phyloP scores from a whole-genome alignment of 805 yeast genomes.

The Metschnikowia gruessii region DNA sequence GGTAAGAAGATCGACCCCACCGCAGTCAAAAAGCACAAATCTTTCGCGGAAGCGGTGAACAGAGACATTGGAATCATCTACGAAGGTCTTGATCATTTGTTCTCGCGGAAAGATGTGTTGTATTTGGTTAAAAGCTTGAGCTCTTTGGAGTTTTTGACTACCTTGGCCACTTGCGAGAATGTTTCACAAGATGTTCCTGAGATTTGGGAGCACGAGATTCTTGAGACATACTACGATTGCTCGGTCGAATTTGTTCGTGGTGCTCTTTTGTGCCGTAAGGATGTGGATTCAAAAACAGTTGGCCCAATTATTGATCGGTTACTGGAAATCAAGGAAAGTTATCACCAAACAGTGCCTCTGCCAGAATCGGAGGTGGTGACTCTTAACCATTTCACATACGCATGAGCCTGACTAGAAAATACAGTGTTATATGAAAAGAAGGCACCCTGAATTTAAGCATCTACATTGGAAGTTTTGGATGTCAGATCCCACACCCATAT shows the following conservation, averaged over 20 bases:
- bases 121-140: slow-evolving; percentile 39
- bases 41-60: slow-evolving; percentile 37
- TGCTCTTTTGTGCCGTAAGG: slow-evolving; percentile 53
- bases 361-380: slow-evolving; percentile 34
- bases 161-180: slow-evolving; percentile 39
- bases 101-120: slow-evolving; percentile 39
- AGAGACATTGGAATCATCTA: slow-evolving; percentile 40
- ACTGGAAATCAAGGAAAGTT: slow-evolving; percentile 28
- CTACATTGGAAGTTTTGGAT: too few species aligned
- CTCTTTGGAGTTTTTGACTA: slow-evolving; percentile 41
- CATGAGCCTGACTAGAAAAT: slow-evolving; percentile 13
- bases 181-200: slow-evolving; percentile 35
- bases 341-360: slow-evolving; percentile 34
- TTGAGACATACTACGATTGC: slow-evolving; percentile 70
- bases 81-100: slow-evolving; percentile 34
- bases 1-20: slow-evolving; percentile 43
- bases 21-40: slow-evolving; percentile 33
- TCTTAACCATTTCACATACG: slow-evolving; percentile 31
- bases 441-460: too few species aligned
- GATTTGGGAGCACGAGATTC: slow-evolving; percentile 56
- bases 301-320: slow-evolving; percentile 29
- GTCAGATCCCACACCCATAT: too few species aligned
- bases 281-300: slow-evolving; percentile 33
- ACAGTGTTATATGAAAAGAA: too few species aligned
- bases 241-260: slow-evolving; percentile 68